Base-by-base conservation (phyloP, 2,329 filamentous ascomycete genomes). In the Sporothrix inflata region DNA sequence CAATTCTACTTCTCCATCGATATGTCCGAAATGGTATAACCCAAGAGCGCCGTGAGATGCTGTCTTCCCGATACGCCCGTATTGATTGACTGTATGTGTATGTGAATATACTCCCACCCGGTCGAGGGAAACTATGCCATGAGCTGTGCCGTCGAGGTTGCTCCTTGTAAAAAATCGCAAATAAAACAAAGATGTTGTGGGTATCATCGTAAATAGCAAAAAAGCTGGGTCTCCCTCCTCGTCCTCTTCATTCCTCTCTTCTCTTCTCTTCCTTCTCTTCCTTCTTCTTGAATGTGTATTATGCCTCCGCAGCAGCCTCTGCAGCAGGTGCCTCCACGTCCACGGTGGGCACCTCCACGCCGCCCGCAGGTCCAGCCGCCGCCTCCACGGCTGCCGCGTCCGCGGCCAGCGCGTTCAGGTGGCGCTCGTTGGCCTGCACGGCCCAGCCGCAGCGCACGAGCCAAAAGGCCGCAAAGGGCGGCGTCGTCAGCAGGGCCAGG, bases 401-500 rank as follows among this genome's bases (percentile, higher is more conserved):
- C 19, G 51, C 42, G 11, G 51, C 63, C 51, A 34, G 49, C 21
- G 53, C 40, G n/a, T n/a, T 42, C 7, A 76, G 67, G 34, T 76
- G 75, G 7, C 67, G 72, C 69, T 76, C 42, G 67, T 76, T 76
- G 42, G 74, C 73, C 49, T 74, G 71, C 68, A 74, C 42, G 55
- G 74, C 81, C 85, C 84, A 87, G 0, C 85, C 85, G 11, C 83
- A 84, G 71, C 84, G 81, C 65, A 83, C 77, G 49, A 88, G 78
- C 86, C 86, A 88, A 73, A 86, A 85, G 24, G 81, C 75, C 47
- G 83, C 84, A 79, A 86, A 84, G 9, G 80, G 74, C 1, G 86
- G 86, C 61, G 85, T 85, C 53, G 82, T 83, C 55, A 86, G 69
- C 61, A 86, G 74, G 7, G 82, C 84, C 38, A 87, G 78, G 53